These are phyloP conservation scores for Debaryomyces castellii DNA, from an alignment of 805 yeast genomes.

Conservation along the genomic window DNA sequence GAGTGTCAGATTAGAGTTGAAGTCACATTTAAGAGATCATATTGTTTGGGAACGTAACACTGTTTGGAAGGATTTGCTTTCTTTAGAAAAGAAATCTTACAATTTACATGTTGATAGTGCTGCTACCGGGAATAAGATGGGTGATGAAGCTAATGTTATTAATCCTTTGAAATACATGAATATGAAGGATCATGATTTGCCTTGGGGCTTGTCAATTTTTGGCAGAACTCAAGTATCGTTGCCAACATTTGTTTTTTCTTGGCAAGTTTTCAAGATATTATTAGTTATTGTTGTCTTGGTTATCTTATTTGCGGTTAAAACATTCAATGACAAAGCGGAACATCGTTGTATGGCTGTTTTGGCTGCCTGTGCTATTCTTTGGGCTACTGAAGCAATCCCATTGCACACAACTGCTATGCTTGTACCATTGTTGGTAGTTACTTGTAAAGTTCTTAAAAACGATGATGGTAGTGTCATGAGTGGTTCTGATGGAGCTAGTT, in stretches of 20 bases:
- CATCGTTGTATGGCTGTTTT: conserved; percentile 70
- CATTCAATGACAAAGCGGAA: conserved; percentile 65
- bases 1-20: conserved; percentile 44
- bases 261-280: conserved; percentile 48
- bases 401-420: conserved; percentile 48
- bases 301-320: conserved; percentile 51
- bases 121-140: conserved; percentile 20
- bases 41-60: conserved; percentile 97
- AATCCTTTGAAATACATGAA: conserved; percentile 19
- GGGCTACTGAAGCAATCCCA: conserved; percentile 56
- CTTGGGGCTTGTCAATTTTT: conserved; percentile 13
- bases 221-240: conserved; percentile 20
- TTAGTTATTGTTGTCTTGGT: conserved; percentile 53
- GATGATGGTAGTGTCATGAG: conserved; percentile 48
- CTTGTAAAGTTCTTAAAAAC: conserved; percentile 49
- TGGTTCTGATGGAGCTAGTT: conserved; percentile 72
- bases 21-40: conserved; percentile 74
- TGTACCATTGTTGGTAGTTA: conserved; percentile 47
- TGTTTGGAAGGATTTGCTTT: conserved; percentile 96
- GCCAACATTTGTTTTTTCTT: conserved; percentile 49
- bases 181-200: conserved; percentile 18
- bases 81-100: conserved; percentile 45
- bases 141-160: conserved; percentile 18
- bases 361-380: conserved; percentile 51
- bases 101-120: conserved; percentile 23